Conservation (phyloP, 768 basidiomycete genomes). For the Phylloporus sp. region DNA sequence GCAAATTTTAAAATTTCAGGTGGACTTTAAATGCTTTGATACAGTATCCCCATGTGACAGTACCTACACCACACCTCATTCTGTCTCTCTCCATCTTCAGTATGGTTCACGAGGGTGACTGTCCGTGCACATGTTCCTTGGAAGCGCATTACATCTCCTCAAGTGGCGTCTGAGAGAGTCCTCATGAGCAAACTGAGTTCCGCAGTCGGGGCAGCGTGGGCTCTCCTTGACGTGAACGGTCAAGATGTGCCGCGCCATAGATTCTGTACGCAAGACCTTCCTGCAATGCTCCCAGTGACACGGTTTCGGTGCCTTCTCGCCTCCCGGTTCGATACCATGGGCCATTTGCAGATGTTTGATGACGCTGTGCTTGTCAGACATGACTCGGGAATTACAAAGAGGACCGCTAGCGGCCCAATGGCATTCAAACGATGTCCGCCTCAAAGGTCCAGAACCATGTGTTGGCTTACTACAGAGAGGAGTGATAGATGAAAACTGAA, state of each 20-base stretch:
- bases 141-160: conserved; percentile 5
- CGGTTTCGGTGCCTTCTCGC: conserved; percentile 10
- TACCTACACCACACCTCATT: no score
- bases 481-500: not conserved
- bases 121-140: not conserved
- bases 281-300: conserved; percentile 22
- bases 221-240: conserved; percentile 22
- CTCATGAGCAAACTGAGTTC: conserved; percentile 22
- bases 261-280: conserved; percentile 25
- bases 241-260: conserved; percentile 24
- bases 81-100: not conserved
- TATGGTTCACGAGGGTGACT: not conserved
- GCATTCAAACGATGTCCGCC: conserved; percentile 3
- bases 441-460: not conserved
- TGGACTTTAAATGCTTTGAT: no score
- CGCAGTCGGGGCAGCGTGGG: conserved; percentile 15
- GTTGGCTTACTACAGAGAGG: not conserved
- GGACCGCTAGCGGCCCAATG: conserved; percentile 9
- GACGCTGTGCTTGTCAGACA: conserved; percentile 13
- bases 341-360: conserved; percentile 10
- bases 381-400: conserved; percentile 1
- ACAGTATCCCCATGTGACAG: no score
- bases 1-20: no score
- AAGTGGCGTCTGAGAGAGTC: conserved; percentile 28
- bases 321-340: conserved; percentile 14